Percentiles rank a stretch among this genome's conserved stretches.
These are phyloP conservation scores for Trametes coccinea DNA, from an alignment of 768 basidiomycete genomes.

Conservation along the genomic window DNA sequence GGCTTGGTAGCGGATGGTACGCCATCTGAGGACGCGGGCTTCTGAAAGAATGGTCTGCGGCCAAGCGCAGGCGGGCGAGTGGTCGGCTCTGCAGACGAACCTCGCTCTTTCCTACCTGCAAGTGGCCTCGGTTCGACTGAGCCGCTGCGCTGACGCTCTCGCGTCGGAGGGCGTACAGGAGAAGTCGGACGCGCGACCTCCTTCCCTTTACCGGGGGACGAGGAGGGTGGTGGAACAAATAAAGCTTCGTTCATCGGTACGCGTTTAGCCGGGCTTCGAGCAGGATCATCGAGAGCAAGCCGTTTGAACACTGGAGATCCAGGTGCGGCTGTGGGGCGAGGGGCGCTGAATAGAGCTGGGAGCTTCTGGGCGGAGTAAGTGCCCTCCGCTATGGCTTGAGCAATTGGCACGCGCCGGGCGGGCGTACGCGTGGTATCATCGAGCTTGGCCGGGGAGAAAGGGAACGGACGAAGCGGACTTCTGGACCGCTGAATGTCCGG, in stretches of 20 bases:
- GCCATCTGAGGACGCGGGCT: slow-evolving; percentile 17
- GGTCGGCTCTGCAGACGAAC: slow-evolving; percentile 39
- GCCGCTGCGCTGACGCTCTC: slow-evolving; percentile 13
- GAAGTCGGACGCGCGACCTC: slow-evolving; percentile 9
- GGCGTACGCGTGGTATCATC: slow-evolving; percentile 53
- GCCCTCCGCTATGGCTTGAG: slow-evolving; percentile 50
- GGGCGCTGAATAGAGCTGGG: slow-evolving; percentile 33
- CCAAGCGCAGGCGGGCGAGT: slow-evolving; percentile 12
- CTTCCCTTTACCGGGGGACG: slow-evolving; percentile 24
- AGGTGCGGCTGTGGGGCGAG: slow-evolving; percentile 1
- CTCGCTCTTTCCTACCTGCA: slow-evolving; percentile 29
- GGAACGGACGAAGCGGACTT: slow-evolving; percentile 31
- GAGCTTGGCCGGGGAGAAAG: slow-evolving; percentile 37
- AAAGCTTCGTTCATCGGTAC: slow-evolving; percentile 29
- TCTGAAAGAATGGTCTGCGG: slow-evolving; percentile 13
- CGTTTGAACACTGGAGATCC: slow-evolving; percentile 42
- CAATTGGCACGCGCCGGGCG: slow-evolving; percentile 62
- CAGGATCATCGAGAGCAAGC: slow-evolving; percentile 40
- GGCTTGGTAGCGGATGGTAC: slow-evolving; percentile 7
- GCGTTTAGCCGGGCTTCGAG: slow-evolving; percentile 38
- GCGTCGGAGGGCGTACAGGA: slow-evolving; percentile 6
- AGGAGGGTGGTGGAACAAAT: neutral
- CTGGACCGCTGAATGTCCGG: slow-evolving; percentile 31
- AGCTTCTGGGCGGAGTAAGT: slow-evolving; percentile 51
- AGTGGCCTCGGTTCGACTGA: slow-evolving; percentile 22